Percentiles rank a stretch among this genome's conserved stretches.
phyloP scores from a whole-genome alignment of 805 yeast genomes.

The Wickerhamiella domercqiae region DNA sequence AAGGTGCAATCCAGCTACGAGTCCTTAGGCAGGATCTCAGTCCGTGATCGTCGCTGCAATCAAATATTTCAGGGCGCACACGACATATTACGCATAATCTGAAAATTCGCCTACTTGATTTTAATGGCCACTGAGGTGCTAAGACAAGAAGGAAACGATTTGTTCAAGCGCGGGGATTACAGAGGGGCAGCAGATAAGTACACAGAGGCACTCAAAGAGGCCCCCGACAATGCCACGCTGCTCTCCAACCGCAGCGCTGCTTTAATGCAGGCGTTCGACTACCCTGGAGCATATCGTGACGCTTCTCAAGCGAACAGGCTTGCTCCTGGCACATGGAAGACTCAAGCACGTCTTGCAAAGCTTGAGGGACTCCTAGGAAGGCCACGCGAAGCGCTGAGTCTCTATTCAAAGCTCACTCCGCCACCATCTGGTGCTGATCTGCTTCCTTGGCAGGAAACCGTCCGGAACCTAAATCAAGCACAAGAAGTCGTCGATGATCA shows the following conservation, averaged over 20 bases:
- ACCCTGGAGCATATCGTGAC: conserved; percentile 24
- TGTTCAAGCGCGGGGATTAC: conserved; percentile 25
- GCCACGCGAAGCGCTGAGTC: conserved; percentile 22
- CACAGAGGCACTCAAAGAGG: conserved; percentile 25
- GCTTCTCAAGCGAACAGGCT: conserved; percentile 20
- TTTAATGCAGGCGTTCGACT: conserved; percentile 22
- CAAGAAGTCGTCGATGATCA: conserved; percentile 14
- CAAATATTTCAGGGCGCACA: too few species aligned
- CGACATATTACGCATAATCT: too few species aligned
- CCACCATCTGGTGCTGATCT: conserved; percentile 16
- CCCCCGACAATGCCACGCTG: conserved; percentile 24
- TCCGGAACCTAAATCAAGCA: conserved; percentile 24
- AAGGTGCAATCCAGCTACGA: too few species aligned
- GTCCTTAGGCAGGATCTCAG: too few species aligned
- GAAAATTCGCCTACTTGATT: too few species aligned
- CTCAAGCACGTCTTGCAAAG: conserved; percentile 25
- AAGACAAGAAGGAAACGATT: conserved; percentile 26
- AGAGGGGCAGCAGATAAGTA: conserved; percentile 21
- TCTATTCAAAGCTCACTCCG: conserved; percentile 15
- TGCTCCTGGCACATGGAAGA: conserved; percentile 23
- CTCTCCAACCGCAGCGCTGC: conserved; percentile 29
- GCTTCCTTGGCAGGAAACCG: conserved; percentile 25
- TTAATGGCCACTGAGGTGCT: conserved; percentile 21
- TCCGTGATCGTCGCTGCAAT: too few species aligned
- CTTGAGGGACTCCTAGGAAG: conserved; percentile 23